Base-by-base conservation (phyloP, 1,284 basidiomycete species). In the Malassezia sympodialis region DNA sequence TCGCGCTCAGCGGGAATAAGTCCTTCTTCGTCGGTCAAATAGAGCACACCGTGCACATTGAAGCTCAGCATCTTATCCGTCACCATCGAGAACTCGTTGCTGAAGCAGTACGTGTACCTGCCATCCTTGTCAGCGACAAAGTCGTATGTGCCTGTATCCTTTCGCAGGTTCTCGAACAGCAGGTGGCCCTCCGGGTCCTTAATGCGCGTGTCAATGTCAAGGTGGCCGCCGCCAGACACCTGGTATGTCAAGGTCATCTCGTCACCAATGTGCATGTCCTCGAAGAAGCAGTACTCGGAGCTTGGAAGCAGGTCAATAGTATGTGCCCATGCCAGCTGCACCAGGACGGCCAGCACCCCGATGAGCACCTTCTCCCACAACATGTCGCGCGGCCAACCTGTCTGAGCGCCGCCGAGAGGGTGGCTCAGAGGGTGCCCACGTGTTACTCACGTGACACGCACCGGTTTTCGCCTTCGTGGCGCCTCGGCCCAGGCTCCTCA, bases 211-310 rank as follows among this genome's bases (percentile, higher is more conserved):
- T 98, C 93, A 61, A 99, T 88, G 76, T 98, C 94, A 50, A 98
- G 78, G 69, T 96, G 87, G 1, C 94, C 94, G 27, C 93, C 91
- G 21, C 88, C 87, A 51, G 90, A 90, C 11, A 98, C 93, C 81
- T 98, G 93, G 76, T 96, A 98, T 42, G 93, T 96, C 51, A 99
- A 87, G 27, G 94, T 96, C 93, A 99, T 98, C 89, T 96, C 73
- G 27, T 99, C 93, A 74, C 91, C 86, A 57, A 83, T 80, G 72
- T 96, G 90, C 28, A 99, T 81, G 76, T 93, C 89, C 78, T 99
- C 94, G 74, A 94, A 96, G 81, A 93, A 99, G 78, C 93, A 99
- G 69, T 96, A 90, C 75, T 89, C 90, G 69, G 82, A 82, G 32
- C 84, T 84, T 21, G 90, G 85, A 17, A 80, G 76, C n/a, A 82